Conservation (phyloP, 139 green algal species). For the Chlorella sp. region DNA sequence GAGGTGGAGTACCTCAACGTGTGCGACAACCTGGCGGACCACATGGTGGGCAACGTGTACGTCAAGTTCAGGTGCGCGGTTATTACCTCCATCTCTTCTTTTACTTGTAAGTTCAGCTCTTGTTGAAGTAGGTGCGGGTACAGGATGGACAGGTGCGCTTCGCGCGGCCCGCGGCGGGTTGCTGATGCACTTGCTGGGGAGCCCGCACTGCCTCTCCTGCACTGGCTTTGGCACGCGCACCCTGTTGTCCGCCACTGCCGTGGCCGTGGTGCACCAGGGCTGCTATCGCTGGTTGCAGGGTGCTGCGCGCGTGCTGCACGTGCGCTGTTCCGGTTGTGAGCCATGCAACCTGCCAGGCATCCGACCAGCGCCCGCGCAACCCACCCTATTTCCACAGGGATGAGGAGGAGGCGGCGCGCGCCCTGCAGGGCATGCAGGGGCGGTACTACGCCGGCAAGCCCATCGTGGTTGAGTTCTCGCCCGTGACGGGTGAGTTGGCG, state of each 20-base stretch:
- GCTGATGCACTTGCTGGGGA: neutral
- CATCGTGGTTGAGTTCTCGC: constrained; percentile 94
- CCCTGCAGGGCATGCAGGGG: constrained; percentile 69
- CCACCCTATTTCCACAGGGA: too few species aligned
- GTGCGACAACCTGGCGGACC: constrained; percentile 98
- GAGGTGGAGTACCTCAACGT: constrained; percentile 97
- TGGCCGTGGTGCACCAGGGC: neutral
- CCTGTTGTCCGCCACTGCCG: neutral
- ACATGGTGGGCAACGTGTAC: constrained; percentile 98
- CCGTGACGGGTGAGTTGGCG: constrained; percentile 85
- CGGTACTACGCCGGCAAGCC: constrained; percentile 91
- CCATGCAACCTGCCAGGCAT: too few species aligned
- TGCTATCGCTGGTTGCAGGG: neutral
- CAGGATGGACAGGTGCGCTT: constrained; percentile 62
- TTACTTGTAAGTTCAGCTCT: constrained; percentile 58
- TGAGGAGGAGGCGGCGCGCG: constrained; percentile 67
- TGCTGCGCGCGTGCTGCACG: too few species aligned
- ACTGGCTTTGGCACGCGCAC: neutral
- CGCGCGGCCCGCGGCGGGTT: too few species aligned
- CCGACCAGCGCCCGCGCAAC: neutral
- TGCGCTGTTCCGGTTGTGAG: too few species aligned
- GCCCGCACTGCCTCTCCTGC: neutral
- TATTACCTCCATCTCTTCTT: neutral
- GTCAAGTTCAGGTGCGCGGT: constrained; percentile 83
- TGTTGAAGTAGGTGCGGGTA: constrained; percentile 60